Base-by-base conservation (phyloP, 768 basidiomycete genomes). In the Lentinula aciculospora region DNA sequence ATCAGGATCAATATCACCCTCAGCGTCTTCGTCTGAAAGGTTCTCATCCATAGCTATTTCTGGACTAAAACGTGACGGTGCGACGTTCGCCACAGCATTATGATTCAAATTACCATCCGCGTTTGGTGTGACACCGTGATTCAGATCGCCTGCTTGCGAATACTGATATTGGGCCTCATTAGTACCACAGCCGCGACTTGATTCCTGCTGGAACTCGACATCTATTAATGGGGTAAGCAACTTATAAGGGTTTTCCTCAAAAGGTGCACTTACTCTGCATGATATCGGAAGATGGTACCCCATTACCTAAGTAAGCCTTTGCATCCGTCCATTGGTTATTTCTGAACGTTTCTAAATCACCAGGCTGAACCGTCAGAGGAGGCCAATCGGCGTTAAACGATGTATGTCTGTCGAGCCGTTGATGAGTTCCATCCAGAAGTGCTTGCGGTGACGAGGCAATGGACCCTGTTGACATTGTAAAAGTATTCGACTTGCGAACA, bases 1-100 rank as follows among this genome's bases (percentile, higher is more conserved):
- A 46, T 56, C 54, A 6, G 54, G 54, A 56, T 56, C 54, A 32
- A 56, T 46, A 45, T 56, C 54, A 56, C 54, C 54, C 23, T 56
- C 54, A 21, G 54, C 54, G n/a, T 56, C 54, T 56, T 56, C 54
- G n/a, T 56, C 54, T 12, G 54, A 56, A 3, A 56, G 44, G n/a
- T 36, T 46, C 8, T 56, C 54, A 17, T 53, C 51, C 36, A 53
- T 53, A 6, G 51, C 51, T 53, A 53, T 53, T 53, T 53, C 12
- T 21, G 51, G 51, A 53, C 36, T 53, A 8, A 53, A 53, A 27
- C 51, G 12, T n/a, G 37, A 39, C 3, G 51, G 36, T 23, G 36
- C 32, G 17, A 53, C 7, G 36, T 39, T 39, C 17, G 37, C 7
- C 37, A 9, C 19, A 44, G 36, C 0, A 53, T 23, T 27, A 21